Percentiles rank a stretch among this genome's conserved stretches.
These are phyloP conservation scores for Aechmea fasciata DNA, from an alignment of 176 grass and related monocot genomes.

Conservation along the genomic window DNA sequence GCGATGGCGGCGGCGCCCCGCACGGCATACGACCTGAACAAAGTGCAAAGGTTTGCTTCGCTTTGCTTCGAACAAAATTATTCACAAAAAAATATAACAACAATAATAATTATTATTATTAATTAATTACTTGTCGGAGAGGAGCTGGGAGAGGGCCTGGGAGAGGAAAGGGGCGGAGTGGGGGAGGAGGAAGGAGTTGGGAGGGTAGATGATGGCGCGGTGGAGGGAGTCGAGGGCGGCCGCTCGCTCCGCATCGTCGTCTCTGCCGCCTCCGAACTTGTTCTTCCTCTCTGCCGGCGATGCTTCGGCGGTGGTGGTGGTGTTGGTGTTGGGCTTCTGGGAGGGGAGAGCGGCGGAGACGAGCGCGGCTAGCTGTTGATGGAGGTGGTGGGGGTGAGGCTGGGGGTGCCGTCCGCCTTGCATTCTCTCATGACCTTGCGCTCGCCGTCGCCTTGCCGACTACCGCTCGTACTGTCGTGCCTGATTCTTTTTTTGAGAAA, in stretches of 20 bases:
- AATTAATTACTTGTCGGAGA: conserved; percentile 43
- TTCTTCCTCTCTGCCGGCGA: conserved; percentile 33
- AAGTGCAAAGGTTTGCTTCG: too few species aligned
- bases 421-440: conserved; percentile 31
- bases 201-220: conserved; percentile 68
- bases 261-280: conserved; percentile 3
- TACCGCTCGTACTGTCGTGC: too few species aligned
- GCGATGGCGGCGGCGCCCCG: conserved; percentile 60
- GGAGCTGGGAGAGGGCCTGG: conserved; percentile 31
- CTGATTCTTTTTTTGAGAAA: too few species aligned
- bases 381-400: conserved; percentile 68
- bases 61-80: too few species aligned
- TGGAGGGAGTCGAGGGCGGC: conserved; percentile 71
- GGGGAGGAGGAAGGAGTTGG: conserved; percentile 60
- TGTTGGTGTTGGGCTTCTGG: background rate
- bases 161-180: conserved; percentile 49
- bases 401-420: conserved; percentile 42
- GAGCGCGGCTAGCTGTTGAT: conserved; percentile 77
- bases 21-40: conserved; percentile 64
- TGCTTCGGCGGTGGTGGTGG: background rate
- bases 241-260: conserved; percentile 46
- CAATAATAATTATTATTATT: too few species aligned
- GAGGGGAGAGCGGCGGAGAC: conserved; percentile 42
- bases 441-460: background rate
- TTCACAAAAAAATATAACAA: too few species aligned